A percentile compares a stretch with the other conserved stretches of the same genome.
Evolutionary conservation across 2,329 filamentous ascomycete species (phyloP).

Genomic region (Boeremia lycopersici): DNA sequence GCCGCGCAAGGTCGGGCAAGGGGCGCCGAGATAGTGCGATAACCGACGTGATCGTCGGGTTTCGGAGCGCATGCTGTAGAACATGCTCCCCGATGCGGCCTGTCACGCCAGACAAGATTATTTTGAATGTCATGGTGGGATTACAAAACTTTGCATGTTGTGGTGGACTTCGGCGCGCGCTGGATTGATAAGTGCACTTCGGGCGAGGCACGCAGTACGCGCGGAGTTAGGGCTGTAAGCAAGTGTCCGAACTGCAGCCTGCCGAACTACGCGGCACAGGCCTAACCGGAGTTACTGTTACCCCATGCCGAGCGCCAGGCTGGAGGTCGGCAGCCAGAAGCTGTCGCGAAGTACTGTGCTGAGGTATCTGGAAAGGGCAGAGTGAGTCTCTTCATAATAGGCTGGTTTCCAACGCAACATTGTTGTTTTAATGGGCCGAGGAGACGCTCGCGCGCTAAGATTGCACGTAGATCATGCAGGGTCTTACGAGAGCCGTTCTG

Average conservation of each 20-base stretch:
- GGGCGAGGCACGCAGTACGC: constrained; percentile 12
- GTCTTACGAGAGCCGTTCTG: constrained; percentile 4
- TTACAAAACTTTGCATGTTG: neutral
- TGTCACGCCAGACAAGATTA: constrained; percentile 19
- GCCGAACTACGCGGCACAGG: neutral
- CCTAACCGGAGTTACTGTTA: constrained; percentile 4
- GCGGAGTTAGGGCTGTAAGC: constrained; percentile 29
- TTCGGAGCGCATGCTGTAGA: constrained; percentile 17
- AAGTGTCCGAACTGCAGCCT: constrained; percentile 5
- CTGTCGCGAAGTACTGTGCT: neutral
- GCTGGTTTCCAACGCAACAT: neutral
- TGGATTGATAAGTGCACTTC: constrained; percentile 14
- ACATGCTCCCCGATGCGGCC: constrained; percentile 21
- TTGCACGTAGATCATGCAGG: constrained; percentile 5
- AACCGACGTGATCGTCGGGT: constrained; percentile 17
- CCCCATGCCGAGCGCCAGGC: constrained; percentile 7
- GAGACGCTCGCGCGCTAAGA: constrained; percentile 1
- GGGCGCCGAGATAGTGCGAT: constrained; percentile 21
- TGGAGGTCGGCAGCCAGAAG: neutral
- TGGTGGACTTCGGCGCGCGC: constrained; percentile 4
- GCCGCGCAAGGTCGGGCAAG: constrained; percentile 15
- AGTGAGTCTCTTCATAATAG: neutral
- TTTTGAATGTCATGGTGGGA: constrained; percentile 22
- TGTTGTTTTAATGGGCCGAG: neutral
- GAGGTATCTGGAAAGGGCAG: neutral